Percentiles rank a stretch among this genome's conserved stretches.
These are phyloP conservation scores for Cyberlindnera nakhonratchasimensis DNA, from an alignment of 805 yeast species.

Conservation along the genomic window DNA sequence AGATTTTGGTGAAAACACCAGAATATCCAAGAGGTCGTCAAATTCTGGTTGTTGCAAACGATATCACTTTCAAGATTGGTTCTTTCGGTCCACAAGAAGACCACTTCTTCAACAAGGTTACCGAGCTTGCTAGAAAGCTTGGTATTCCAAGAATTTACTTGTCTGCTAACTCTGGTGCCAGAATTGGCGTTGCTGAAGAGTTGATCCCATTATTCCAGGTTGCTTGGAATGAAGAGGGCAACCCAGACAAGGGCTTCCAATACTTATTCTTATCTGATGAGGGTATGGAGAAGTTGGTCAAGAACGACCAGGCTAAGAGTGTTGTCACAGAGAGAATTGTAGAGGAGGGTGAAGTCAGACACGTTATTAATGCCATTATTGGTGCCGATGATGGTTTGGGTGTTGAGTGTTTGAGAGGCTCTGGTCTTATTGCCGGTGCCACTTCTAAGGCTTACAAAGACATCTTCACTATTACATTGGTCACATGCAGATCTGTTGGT, in stretches of 20 bases:
- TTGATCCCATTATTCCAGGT: constrained; percentile 84
- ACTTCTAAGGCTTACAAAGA: constrained; percentile 97
- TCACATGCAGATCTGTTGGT: constrained; percentile 99
- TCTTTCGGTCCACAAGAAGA: constrained; percentile 98
- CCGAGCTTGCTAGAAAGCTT: constrained; percentile 82
- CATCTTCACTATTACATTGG: constrained; percentile 95
- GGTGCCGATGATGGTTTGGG: constrained; percentile 97
- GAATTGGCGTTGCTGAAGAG: constrained; percentile 98
- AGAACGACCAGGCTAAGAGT: constrained; percentile 54
- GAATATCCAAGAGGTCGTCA: constrained; percentile 97
- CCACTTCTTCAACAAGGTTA: constrained; percentile 83
- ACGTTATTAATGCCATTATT: constrained; percentile 76
- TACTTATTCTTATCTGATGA: constrained; percentile 80
- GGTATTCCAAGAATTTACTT: constrained; percentile 95
- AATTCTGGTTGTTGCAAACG: constrained; percentile 90
- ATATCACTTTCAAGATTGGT: constrained; percentile 96
- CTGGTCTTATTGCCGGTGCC: constrained; percentile 98
- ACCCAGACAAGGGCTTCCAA: constrained; percentile 83
- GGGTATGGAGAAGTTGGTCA: constrained; percentile 53
- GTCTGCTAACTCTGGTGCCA: constrained; percentile 98
- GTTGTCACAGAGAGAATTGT: constrained; percentile 76
- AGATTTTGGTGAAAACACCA: constrained; percentile 86
- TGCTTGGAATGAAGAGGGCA: constrained; percentile 80
- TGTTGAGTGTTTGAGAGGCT: constrained; percentile 97
- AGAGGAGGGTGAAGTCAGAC: constrained; percentile 80